Evolutionary conservation across 148 eudicot genomes (phyloP).

Genomic region (Nyssa sinensis): DNA sequence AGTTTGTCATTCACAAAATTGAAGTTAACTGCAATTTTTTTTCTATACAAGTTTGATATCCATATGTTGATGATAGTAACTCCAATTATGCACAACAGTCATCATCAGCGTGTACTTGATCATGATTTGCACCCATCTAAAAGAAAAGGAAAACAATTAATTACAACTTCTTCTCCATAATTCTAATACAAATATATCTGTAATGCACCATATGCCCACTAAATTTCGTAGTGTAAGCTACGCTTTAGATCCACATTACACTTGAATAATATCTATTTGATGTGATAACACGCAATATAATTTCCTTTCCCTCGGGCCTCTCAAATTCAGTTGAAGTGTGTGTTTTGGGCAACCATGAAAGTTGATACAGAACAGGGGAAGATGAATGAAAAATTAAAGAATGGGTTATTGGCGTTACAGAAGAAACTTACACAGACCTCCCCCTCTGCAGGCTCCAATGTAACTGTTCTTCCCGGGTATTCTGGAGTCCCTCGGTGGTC

Average conservation of each 20-base stretch:
- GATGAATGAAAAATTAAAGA: background rate
- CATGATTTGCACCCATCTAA: background rate
- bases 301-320: background rate
- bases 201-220: background rate
- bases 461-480: conserved; percentile 92
- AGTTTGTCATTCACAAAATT: too few relatives aligned
- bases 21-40: too few relatives aligned
- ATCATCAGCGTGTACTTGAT: background rate
- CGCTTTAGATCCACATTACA: background rate
- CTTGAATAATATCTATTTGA: too few relatives aligned
- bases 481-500: conserved; percentile 97
- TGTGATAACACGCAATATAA: too few relatives aligned
- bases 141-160: background rate
- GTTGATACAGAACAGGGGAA: background rate
- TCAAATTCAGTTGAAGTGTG: background rate
- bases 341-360: background rate
- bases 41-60: background rate
- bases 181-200: background rate
- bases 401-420: background rate
- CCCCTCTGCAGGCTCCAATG: conserved; percentile 75
- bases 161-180: background rate
- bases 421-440: conserved; percentile 68
- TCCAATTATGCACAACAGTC: background rate
- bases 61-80: background rate
- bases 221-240: background rate